Percentiles rank a stretch among this genome's conserved stretches.
Conservation (phyloP, 306 rosid species). For the Medicago truncatula region DNA sequence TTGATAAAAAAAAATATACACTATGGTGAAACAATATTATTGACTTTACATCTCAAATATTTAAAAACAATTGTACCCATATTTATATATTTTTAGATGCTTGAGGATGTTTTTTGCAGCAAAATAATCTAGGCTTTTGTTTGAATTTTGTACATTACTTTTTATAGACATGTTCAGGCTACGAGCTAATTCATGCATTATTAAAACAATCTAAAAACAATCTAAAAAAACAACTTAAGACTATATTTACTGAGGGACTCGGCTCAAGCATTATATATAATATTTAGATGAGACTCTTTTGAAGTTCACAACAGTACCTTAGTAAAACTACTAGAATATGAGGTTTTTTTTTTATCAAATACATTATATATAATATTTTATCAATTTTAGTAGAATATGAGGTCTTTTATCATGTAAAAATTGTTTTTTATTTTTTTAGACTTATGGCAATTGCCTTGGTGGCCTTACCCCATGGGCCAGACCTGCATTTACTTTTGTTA, state of each 20-base stretch:
- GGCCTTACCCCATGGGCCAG: too few species aligned
- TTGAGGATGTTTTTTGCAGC: not conserved
- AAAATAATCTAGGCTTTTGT: not conserved
- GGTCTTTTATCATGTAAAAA: too few species aligned
- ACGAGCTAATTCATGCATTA: not conserved
- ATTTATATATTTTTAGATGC: not conserved
- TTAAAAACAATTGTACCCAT: not conserved
- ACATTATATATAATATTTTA: too few species aligned
- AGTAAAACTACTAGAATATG: too few species aligned
- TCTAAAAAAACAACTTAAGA: not conserved
- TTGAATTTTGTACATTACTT: not conserved
- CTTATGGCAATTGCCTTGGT: too few species aligned
- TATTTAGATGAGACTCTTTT: too few species aligned
- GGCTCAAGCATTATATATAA: too few species aligned
- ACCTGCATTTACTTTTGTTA: too few species aligned
- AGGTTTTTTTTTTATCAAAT: too few species aligned
- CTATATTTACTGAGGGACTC: not conserved
- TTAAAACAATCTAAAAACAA: not conserved
- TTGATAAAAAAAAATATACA: not conserved
- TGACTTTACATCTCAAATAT: not conserved
- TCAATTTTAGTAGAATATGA: too few species aligned
- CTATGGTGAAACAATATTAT: not conserved
- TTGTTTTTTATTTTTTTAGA: too few species aligned
- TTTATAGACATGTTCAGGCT: not conserved
- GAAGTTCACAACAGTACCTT: too few species aligned